phyloP scores from a whole-genome alignment of 2,329 filamentous ascomycete species.

The Colletotrichum higginsianum region DNA sequence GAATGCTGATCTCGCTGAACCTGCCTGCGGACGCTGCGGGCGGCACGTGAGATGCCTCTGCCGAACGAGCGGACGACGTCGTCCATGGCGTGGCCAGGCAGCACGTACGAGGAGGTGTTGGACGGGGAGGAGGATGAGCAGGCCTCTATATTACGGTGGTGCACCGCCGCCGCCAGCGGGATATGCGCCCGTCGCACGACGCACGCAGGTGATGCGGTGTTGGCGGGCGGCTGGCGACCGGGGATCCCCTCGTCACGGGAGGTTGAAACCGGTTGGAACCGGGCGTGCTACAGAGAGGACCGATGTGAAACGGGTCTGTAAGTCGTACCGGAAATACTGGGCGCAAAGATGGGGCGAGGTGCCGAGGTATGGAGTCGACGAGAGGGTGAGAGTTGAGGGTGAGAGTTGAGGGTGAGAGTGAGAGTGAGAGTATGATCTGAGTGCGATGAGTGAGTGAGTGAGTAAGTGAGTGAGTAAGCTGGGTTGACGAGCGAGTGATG shows the following conservation, averaged over 20 bases:
- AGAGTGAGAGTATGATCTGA: neutral
- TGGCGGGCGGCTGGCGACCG: constrained; percentile 29
- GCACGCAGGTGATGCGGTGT: neutral
- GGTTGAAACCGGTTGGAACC: constrained; percentile 42
- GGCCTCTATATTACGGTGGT: neutral
- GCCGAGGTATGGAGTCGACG: constrained; percentile 21
- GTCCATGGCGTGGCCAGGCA: constrained; percentile 35
- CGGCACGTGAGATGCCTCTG: constrained; percentile 37
- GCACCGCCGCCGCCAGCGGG: constrained; percentile 18
- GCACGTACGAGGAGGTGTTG: constrained; percentile 1
- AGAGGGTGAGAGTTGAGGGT: constrained; percentile 18
- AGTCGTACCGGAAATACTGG: constrained; percentile 34
- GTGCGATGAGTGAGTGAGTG: neutral
- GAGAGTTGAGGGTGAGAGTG: constrained; percentile 6
- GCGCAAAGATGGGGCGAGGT: neutral
- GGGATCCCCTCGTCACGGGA: constrained; percentile 37
- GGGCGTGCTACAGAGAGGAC: constrained; percentile 38
- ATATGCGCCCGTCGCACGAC: neutral
- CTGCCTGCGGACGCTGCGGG: constrained; percentile 32
- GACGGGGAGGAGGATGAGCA: neutral
- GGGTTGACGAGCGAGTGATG: constrained; percentile 1
- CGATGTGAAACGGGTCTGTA: constrained; percentile 38
- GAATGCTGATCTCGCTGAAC: constrained; percentile 30
- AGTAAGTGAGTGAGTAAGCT: neutral
- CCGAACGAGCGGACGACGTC: constrained; percentile 36